Percentiles rank a stretch among this genome's conserved stretches.
Evolutionary conservation across 1,139 yeast species (phyloP).

Genomic region (Zygotorulaspora mrakii): DNA sequence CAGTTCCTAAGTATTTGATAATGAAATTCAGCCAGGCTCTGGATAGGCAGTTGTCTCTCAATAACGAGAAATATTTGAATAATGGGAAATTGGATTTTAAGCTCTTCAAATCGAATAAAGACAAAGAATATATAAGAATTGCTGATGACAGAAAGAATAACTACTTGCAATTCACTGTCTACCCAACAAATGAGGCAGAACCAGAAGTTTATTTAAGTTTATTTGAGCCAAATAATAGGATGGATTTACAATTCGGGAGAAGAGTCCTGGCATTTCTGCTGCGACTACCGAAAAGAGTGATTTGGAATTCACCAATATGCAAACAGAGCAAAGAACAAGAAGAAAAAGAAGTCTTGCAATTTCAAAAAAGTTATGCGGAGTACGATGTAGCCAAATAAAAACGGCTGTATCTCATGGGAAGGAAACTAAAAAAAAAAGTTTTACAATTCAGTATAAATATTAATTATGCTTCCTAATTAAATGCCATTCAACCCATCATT

Average conservation of each 20-base stretch:
- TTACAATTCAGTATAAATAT: slow-evolving; percentile 5
- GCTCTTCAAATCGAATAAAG: slow-evolving; percentile 30
- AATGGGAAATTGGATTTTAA: slow-evolving; percentile 46
- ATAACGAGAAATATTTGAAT: slow-evolving; percentile 47
- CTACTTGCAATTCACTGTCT: slow-evolving; percentile 39
- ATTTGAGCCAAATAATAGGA: slow-evolving; percentile 32
- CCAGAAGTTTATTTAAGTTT: slow-evolving; percentile 35
- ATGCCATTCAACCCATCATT: slow-evolving; percentile 28
- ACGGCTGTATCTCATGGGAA: slow-evolving; percentile 3
- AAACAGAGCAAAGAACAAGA: slow-evolving; percentile 57
- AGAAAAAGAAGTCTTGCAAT: slow-evolving; percentile 54
- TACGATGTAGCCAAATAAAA: slow-evolving; percentile 41
- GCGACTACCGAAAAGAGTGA: slow-evolving; percentile 55
- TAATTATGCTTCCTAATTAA: slow-evolving; percentile 8
- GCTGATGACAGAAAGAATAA: slow-evolving; percentile 41
- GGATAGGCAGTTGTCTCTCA: slow-evolving; percentile 44
- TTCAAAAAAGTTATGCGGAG: slow-evolving; percentile 48
- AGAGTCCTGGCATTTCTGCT: slow-evolving; percentile 63
- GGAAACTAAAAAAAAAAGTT: slow-evolving; percentile 32
- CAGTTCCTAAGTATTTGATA: slow-evolving; percentile 47
- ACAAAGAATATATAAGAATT: slow-evolving; percentile 32
- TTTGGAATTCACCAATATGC: slow-evolving; percentile 64
- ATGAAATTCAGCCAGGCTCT: slow-evolving; percentile 40
- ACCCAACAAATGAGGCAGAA: slow-evolving; percentile 33
- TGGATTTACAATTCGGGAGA: slow-evolving; percentile 78